A percentile compares a stretch with the other conserved stretches of the same genome.
Conservation (phyloP, 164 flowering plant genomes). For the Chimonanthus praecox region DNA sequence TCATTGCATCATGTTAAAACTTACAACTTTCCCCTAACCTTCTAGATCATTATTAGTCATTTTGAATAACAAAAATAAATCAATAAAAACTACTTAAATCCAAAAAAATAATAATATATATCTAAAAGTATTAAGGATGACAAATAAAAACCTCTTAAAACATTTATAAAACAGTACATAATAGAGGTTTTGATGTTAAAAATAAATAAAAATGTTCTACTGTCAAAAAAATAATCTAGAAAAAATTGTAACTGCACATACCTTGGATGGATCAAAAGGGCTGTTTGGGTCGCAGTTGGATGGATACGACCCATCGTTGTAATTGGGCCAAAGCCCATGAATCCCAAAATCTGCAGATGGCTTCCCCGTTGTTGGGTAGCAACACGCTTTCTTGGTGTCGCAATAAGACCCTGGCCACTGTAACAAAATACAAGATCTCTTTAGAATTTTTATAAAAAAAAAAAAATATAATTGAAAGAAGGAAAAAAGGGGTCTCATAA, state of each 20-base stretch:
- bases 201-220: background rate
- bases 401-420: slow-evolving; percentile 45
- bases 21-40: no score
- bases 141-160: no score
- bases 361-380: slow-evolving; percentile 43
- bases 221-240: no score
- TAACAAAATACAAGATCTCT: background rate
- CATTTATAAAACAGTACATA: no score
- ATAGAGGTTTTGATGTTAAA: background rate
- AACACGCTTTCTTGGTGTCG: slow-evolving; percentile 28
- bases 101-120: background rate
- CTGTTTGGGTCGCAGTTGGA: slow-evolving; percentile 31
- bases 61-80: no score
- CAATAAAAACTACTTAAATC: no score
- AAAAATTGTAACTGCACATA: background rate
- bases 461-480: no score
- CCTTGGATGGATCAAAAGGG: slow-evolving; percentile 23
- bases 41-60: no score
- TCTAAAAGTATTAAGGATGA: background rate
- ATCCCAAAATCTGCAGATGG: slow-evolving; percentile 41
- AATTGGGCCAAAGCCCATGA: slow-evolving; percentile 51
- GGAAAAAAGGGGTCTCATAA: no score
- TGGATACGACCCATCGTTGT: slow-evolving; percentile 38
- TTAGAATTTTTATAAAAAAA: no score
- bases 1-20: no score